Evolutionary conservation across 78 protist genomes (phyloP).

Genomic region (Goniomonas avonlea): DNA sequence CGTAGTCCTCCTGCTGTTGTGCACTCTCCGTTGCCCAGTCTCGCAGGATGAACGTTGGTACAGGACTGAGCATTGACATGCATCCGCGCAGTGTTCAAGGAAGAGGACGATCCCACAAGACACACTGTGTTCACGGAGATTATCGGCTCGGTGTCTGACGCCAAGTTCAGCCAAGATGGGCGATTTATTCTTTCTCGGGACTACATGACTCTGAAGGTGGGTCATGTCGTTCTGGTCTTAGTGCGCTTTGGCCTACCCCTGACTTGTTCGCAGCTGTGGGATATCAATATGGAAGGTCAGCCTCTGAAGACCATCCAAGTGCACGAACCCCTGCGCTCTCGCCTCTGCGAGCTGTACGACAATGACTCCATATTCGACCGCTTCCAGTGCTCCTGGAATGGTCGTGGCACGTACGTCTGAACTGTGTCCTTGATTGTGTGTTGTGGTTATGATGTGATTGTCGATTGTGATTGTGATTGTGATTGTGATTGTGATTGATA

Average conservation of each 20-base stretch:
- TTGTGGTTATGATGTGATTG: no score
- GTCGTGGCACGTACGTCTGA: constrained; percentile 6
- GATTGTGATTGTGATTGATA: no score
- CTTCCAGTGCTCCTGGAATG: constrained; percentile 74
- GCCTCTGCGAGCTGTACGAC: constrained; percentile 92
- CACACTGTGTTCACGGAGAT: constrained; percentile 84
- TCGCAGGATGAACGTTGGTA: no score
- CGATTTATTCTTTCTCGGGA: constrained; percentile 83
- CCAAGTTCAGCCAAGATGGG: constrained; percentile 73
- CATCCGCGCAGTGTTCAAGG: constrained; percentile 54
- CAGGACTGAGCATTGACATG: no score
- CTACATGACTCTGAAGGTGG: no score
- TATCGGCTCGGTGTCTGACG: constrained; percentile 75
- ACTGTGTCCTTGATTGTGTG: neutral
- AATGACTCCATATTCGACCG: constrained; percentile 87
- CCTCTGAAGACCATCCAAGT: constrained; percentile 67
- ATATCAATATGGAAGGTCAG: constrained; percentile 48
- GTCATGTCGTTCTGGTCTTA: no score
- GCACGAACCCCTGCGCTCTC: no score
- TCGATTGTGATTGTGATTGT: no score
- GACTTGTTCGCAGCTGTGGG: constrained; percentile 80
- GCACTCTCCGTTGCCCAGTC: no score
- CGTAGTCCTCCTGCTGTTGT: no score
- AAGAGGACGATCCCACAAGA: constrained; percentile 38
- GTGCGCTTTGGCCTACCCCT: no score